Evolutionary conservation across 2,329 filamentous ascomycete species (phyloP).

Genomic region (Botryotinia calthae): DNA sequence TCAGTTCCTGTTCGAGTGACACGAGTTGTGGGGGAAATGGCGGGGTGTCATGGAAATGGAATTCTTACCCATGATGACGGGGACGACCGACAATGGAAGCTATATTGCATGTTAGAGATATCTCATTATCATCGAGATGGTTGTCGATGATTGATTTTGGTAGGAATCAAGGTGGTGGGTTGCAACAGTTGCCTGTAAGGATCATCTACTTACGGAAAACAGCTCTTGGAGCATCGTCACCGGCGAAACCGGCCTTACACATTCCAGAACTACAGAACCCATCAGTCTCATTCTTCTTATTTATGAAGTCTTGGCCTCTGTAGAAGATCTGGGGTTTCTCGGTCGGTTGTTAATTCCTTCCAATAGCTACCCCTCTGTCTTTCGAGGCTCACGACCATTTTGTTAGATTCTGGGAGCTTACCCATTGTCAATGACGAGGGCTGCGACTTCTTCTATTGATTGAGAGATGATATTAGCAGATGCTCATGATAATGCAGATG

Average conservation of each 20-base stretch:
- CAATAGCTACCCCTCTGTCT: constrained; percentile 30
- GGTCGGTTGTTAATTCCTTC: constrained; percentile 12
- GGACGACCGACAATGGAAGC: constrained; percentile 99
- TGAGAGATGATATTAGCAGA: constrained; percentile 31
- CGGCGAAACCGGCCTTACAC: constrained; percentile 99
- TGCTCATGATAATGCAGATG: constrained; percentile 23
- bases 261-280: constrained; percentile 82
- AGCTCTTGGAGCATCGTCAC: constrained; percentile 99
- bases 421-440: constrained; percentile 99
- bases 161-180: neutral
- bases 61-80: constrained; percentile 95
- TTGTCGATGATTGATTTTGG: neutral
- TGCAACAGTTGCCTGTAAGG: constrained; percentile 30
- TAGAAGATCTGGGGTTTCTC: constrained; percentile 21
- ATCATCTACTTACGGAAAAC: constrained; percentile 90
- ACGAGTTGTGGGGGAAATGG: constrained; percentile 27
- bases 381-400: constrained; percentile 22
- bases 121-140: constrained; percentile 5
- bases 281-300: constrained; percentile 29
- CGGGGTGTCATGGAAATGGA: constrained; percentile 23
- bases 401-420: constrained; percentile 59
- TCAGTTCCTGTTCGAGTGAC: constrained; percentile 32
- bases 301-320: constrained; percentile 19
- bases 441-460: constrained; percentile 94
- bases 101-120: constrained; percentile 43